These are phyloP conservation scores for Lepidium didymum DNA, from an alignment of 345 rosid genomes.

Conservation along the genomic window DNA sequence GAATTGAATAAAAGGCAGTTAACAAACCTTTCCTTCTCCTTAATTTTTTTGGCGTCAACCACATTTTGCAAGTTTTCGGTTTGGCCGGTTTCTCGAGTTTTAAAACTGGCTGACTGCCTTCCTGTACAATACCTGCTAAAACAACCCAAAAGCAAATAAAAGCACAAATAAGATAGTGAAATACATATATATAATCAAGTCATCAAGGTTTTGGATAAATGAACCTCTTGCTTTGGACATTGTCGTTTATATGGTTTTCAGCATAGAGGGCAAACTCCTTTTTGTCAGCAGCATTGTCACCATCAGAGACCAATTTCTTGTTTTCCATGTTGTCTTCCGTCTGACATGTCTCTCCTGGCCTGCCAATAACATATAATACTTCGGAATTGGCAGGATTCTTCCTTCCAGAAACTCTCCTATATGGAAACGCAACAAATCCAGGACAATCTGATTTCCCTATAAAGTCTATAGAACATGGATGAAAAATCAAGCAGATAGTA, in stretches of 20 bases:
- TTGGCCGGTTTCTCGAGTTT: not conserved
- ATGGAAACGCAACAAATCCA: not conserved
- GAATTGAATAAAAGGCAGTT: not conserved
- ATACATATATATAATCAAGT: not conserved
- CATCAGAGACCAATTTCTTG: not conserved
- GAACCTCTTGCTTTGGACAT: slow-evolving; percentile 1
- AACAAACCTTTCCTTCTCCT: not conserved
- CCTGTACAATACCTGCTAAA: not conserved
- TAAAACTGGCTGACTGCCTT: not conserved
- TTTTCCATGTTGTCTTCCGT: not conserved
- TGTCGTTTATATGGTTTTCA: not conserved
- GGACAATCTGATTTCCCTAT: not conserved
- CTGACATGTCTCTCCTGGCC: not conserved
- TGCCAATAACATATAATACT: not conserved
- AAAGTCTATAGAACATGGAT: not conserved
- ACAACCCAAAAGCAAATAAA: not conserved
- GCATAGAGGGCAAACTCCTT: not conserved
- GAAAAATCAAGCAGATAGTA: not conserved
- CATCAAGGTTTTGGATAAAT: not conserved
- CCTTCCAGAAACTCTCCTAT: slow-evolving; percentile 1
- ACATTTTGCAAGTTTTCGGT: not conserved
- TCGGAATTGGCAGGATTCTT: not conserved
- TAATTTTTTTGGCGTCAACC: not conserved
- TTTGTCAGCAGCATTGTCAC: not conserved
- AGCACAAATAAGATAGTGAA: not conserved